Base-by-base conservation (phyloP, 257 asterid species). In the Solanum appendiculatum region DNA sequence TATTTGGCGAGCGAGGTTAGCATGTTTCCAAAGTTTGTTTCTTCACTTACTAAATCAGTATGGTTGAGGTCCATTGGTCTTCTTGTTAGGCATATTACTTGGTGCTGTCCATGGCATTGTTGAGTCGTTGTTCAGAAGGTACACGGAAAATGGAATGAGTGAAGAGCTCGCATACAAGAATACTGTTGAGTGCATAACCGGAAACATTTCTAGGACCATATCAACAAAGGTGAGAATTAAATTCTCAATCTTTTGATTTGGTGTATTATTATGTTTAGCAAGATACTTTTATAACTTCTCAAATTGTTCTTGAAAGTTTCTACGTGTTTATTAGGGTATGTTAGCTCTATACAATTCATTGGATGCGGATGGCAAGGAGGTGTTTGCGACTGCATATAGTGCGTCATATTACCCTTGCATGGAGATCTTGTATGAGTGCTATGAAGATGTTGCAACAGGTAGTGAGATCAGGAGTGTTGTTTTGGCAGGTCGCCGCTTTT, bases 91-190 rank as follows among this genome's bases (percentile, higher is more conserved):
- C 83, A 96, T 96, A 91, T 92, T 96, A 89, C 98, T 96, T 77
- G 99, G 99, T 81, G 98, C 98, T 77, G 99, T 96, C 85, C 99
- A 95, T 86, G 99, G 99, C 39, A 90, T 94, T 88, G 99, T 96
- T 90, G 99, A 96, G 90, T 91, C 98, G 29, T 86, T 96, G 66
- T 96, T 96, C 92, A 92, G 99, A 92, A 92, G 99, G 91, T 96
- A 93, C 92, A 96, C 98, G 18, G 98, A 95, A 86, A 92, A 94
- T 88, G 99, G 99, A 83, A 96, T 96, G 97, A 89, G 88, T 68
- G 98, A 96, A 85, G 98, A 94, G 81, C 95, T 93, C 70, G 99
- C 99, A 86, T 96, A 96, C 93, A 96, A 92, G 91, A 95, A 93
- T 88, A 96, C 99, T 5, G 99, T 96, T 31, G 99, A 96, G 92